Evolutionary conservation across 2,329 filamentous ascomycete species (phyloP), one percentile per base, ranked within the genome.

Genomic region (Verticillium isaacii): DNA sequence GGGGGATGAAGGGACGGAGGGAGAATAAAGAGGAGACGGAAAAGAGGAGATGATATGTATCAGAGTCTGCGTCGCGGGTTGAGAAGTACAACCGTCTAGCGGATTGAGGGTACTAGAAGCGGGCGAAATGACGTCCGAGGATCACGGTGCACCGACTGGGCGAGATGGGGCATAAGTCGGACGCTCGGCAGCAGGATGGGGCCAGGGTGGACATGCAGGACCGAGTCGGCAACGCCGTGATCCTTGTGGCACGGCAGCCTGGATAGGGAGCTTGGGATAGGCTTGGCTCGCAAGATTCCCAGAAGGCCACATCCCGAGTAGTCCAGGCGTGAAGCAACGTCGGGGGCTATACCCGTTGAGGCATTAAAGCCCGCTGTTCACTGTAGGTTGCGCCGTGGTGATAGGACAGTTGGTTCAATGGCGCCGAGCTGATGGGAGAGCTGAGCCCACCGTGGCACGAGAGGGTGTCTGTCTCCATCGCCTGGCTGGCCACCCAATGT

Each of bases 41-140:
- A 52, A 52, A 23, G 45, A 23, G 45, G 45, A 52, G 45, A 52
- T 52, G 19, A 52, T 52, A 52, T 25, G 45, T 19, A 52, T 23
- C 45, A 52, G 45, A 52, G 8, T 52, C 45, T 52, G 45, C 45
- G 45, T 52, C 45, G n/a, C 45, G 45, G 45, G 45, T 52, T 52
- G 45, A 52, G 19, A 52, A 52, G 45, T 41, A 41, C 37, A 15
- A 17, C 37, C 6, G 15, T 17, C 29, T 29, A 41, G 15, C 37
- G 6, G n/a, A 52, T 23, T 19, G 19, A 19, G n/a, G 19, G 39
- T n/a, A 52, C n/a, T 14, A 25, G 19, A 52, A 19, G 12, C 19
- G 45, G 45, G 45, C 19, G 45, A 58, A 58, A 58, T 58, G 57
- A 58, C 57, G 57, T 58, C 37, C 57, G 57, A 50, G 57, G 57